Evolutionary conservation across 2,329 filamentous ascomycete genomes (phyloP).

Genomic region (Dactylellina sp.): DNA sequence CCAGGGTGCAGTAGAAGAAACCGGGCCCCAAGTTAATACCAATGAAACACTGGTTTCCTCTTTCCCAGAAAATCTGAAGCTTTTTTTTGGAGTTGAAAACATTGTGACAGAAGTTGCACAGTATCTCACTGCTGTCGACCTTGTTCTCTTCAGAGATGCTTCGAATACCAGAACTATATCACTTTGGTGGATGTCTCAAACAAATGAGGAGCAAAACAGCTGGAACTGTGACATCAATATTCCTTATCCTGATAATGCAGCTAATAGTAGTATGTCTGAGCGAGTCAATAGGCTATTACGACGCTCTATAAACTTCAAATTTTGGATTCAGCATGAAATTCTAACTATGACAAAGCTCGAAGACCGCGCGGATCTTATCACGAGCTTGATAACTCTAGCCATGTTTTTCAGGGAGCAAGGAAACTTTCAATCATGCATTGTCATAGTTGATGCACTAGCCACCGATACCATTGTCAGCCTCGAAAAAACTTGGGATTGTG

Average conservation of each 20-base stretch:
- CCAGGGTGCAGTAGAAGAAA: constrained; percentile 22
- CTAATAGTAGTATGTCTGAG: constrained; percentile 11
- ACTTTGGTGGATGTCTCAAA: constrained; percentile 47
- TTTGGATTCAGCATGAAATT: constrained; percentile 53
- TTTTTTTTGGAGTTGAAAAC: constrained; percentile 51
- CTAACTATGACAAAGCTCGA: constrained; percentile 41
- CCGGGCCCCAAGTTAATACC: constrained; percentile 12
- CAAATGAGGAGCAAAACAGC: constrained; percentile 31
- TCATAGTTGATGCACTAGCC: constrained; percentile 40
- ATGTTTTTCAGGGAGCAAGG: constrained; percentile 40
- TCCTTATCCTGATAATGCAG: constrained; percentile 26
- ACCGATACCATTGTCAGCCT: constrained; percentile 41
- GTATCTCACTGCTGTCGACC: constrained; percentile 53
- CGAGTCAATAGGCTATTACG: constrained; percentile 42
- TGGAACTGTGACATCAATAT: constrained; percentile 47
- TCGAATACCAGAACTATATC: constrained; percentile 36
- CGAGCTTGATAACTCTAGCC: constrained; percentile 44
- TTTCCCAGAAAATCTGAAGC: constrained; percentile 48
- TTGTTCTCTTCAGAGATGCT: constrained; percentile 49
- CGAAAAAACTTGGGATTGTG: constrained; percentile 46
- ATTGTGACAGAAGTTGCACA: constrained; percentile 48
- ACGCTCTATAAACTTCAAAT: constrained; percentile 43
- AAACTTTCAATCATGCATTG: constrained; percentile 50
- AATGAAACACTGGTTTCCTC: constrained; percentile 10
- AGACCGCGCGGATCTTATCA: constrained; percentile 45